phyloP scores from a whole-genome alignment of 2,329 filamentous ascomycete species.

The Aureobasidium namibiae region DNA sequence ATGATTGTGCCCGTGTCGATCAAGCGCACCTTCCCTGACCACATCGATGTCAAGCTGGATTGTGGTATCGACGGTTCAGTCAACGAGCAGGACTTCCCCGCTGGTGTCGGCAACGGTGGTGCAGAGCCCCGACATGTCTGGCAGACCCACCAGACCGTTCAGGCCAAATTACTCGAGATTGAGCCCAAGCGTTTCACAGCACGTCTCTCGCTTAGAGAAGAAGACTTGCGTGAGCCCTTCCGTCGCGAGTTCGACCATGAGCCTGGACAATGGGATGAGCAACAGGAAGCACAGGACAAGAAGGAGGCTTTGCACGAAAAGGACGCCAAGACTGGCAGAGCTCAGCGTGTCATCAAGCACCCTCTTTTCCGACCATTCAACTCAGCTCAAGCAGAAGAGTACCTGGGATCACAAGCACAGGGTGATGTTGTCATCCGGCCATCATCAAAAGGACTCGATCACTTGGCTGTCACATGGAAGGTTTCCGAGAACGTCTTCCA shows the following conservation, averaged over 20 bases:
- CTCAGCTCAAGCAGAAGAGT: constrained; percentile 85
- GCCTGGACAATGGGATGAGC: constrained; percentile 72
- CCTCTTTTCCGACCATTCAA: constrained; percentile 94
- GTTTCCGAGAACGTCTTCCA: constrained; percentile 94
- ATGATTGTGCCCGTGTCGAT: constrained; percentile 92
- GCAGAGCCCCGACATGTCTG: constrained; percentile 55
- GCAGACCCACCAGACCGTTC: constrained; percentile 71
- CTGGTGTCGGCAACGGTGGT: constrained; percentile 58
- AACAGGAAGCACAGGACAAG: constrained; percentile 59
- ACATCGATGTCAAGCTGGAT: constrained; percentile 87
- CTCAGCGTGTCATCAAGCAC: constrained; percentile 94
- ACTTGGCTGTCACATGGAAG: constrained; percentile 96
- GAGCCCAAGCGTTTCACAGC: constrained; percentile 79
- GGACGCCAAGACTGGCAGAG: constrained; percentile 74
- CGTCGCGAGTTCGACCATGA: constrained; percentile 62
- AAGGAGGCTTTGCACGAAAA: constrained; percentile 78
- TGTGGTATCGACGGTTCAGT: constrained; percentile 89
- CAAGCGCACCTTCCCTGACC: constrained; percentile 81
- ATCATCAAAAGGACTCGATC: constrained; percentile 89
- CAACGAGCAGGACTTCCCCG: constrained; percentile 72
- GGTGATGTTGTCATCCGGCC: constrained; percentile 94
- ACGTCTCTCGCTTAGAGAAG: constrained; percentile 77
- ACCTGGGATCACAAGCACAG: constrained; percentile 71
- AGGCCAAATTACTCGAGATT: constrained; percentile 79
- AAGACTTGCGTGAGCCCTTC: constrained; percentile 66